phyloP scores from a whole-genome alignment of 1,139 yeast genomes.

The Taphrina confusa region DNA sequence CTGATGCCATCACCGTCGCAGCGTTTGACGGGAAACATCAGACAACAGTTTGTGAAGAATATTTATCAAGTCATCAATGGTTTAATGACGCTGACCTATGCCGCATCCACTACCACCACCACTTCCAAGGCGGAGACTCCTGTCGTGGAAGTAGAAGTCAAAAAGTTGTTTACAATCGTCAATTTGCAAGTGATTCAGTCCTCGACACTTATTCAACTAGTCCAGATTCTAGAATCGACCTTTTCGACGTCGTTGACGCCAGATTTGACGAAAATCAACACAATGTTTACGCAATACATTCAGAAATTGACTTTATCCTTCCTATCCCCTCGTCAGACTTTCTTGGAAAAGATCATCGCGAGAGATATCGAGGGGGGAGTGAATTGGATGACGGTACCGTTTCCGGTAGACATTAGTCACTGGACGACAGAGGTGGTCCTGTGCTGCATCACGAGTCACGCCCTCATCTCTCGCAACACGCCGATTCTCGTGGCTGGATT shows the following conservation, averaged over 20 bases:
- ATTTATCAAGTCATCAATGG: slow-evolving; percentile 46
- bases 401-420: slow-evolving; percentile 51
- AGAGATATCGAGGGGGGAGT: slow-evolving; percentile 51
- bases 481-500: slow-evolving; percentile 52
- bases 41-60: slow-evolving; percentile 49
- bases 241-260: slow-evolving; percentile 52
- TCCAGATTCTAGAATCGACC: slow-evolving; percentile 53
- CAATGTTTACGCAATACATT: slow-evolving; percentile 55
- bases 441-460: slow-evolving; percentile 56
- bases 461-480: slow-evolving; percentile 55
- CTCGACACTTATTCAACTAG: slow-evolving; percentile 53
- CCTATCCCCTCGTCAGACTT: slow-evolving; percentile 47
- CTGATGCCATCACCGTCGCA: slow-evolving; percentile 56
- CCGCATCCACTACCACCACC: neutral
- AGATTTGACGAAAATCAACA: slow-evolving; percentile 51
- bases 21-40: slow-evolving; percentile 51
- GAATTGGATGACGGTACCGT: slow-evolving; percentile 52
- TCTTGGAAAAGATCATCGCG: slow-evolving; percentile 44
- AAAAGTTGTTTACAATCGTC: slow-evolving; percentile 46
- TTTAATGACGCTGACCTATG: slow-evolving; percentile 40
- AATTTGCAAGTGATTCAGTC: slow-evolving; percentile 56
- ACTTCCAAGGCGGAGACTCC: neutral
- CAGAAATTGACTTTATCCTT: slow-evolving; percentile 56
- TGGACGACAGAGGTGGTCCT: slow-evolving; percentile 58
- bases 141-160: slow-evolving; percentile 4